Evolutionary conservation across 2,329 filamentous ascomycete species (phyloP).

Genomic region (Epichloe baconii): DNA sequence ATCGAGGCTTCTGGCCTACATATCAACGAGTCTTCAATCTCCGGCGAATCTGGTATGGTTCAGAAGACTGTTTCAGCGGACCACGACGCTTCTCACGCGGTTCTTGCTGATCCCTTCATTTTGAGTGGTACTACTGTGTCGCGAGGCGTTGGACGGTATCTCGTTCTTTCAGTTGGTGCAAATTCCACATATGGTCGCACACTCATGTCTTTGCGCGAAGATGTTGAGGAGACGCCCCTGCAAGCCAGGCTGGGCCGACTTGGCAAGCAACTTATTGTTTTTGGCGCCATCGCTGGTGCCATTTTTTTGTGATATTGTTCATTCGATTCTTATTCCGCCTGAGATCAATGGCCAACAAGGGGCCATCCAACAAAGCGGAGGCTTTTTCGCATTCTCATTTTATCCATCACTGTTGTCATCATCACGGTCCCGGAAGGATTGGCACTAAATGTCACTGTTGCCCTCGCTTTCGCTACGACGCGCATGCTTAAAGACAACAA

Average conservation of each 20-base stretch:
- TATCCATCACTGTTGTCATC: slow-evolving; percentile 45
- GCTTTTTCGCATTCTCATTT: slow-evolving; percentile 44
- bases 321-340: slow-evolving; percentile 25
- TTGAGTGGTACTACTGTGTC: slow-evolving; percentile 67
- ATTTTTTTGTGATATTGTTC: slow-evolving; percentile 29
- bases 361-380: slow-evolving; percentile 38
- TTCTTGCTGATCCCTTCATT: slow-evolving; percentile 59
- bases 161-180: slow-evolving; percentile 62
- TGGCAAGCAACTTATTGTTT: slow-evolving; percentile 56
- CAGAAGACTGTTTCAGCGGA: slow-evolving; percentile 50
- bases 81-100: slow-evolving; percentile 41
- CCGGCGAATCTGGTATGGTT: slow-evolving; percentile 61
- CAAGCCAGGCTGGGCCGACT: slow-evolving; percentile 67
- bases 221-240: slow-evolving; percentile 63
- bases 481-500: slow-evolving; percentile 52
- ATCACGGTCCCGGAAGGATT: slow-evolving; percentile 48
- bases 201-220: slow-evolving; percentile 64
- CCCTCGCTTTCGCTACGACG: slow-evolving; percentile 48
- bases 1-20: slow-evolving; percentile 39
- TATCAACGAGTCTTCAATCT: slow-evolving; percentile 64
- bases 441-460: slow-evolving; percentile 47
- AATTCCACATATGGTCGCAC: slow-evolving; percentile 67
- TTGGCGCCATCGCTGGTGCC: slow-evolving; percentile 26
- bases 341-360: slow-evolving; percentile 20
- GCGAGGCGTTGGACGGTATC: slow-evolving; percentile 61